Evolutionary conservation across 129 eudicot species (phyloP).

Genomic region (Gnaphalium uliginosum): DNA sequence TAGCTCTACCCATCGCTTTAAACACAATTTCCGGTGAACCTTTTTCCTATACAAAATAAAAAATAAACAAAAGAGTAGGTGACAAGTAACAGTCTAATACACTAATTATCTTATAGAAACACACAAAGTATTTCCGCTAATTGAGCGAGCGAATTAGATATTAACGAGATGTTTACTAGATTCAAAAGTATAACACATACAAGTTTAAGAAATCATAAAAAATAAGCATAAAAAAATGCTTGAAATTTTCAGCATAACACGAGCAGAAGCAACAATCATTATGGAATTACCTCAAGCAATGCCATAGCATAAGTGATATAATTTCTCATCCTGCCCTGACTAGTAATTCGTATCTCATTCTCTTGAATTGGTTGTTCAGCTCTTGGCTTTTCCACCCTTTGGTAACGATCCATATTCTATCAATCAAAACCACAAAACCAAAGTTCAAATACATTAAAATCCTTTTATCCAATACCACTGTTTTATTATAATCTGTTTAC

Average conservation of each 20-base stretch:
- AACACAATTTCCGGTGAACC: conserved; percentile 79
- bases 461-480: too few relatives aligned
- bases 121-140: not conserved
- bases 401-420: conserved; percentile 70
- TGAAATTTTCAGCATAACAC: too few relatives aligned
- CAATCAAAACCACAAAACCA: not conserved
- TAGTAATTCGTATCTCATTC: conserved; percentile 82
- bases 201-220: not conserved
- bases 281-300: conserved; percentile 51
- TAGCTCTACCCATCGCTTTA: conserved; percentile 99
- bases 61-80: not conserved
- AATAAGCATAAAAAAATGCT: not conserved
- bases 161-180: not conserved
- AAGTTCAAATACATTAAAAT: too few relatives aligned
- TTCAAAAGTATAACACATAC: not conserved
- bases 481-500: too few relatives aligned
- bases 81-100: not conserved
- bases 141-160: not conserved
- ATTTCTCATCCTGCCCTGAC: conserved; percentile 78
- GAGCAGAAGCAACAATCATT: not conserved
- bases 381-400: conserved; percentile 68
- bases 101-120: not conserved
- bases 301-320: conserved; percentile 71
- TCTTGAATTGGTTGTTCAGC: conserved; percentile 64
- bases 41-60: conserved; percentile 57